These are phyloP conservation scores for Pleomassaria siparia DNA, from an alignment of 2,329 filamentous ascomycete species.

Conservation along the genomic window DNA sequence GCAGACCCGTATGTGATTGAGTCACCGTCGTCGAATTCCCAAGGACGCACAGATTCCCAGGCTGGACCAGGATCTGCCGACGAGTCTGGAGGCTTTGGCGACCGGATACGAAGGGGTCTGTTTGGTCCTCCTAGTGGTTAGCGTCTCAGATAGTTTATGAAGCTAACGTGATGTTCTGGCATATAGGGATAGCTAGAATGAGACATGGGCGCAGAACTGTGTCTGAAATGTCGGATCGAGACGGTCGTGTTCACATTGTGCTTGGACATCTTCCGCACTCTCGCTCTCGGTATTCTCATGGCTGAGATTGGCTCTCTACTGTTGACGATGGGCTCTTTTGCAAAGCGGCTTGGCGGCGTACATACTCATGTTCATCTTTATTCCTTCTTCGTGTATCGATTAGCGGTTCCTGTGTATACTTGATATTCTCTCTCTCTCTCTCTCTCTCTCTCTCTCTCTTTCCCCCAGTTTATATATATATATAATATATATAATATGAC, in stretches of 20 bases:
- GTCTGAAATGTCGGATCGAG: not conserved
- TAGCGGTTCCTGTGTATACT: not conserved
- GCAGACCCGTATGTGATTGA: conserved; percentile 23
- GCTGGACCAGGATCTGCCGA: conserved; percentile 3
- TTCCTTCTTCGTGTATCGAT: not conserved
- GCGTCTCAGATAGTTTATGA: not conserved
- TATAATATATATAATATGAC: no score
- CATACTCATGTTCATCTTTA: not conserved
- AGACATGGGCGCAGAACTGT: not conserved
- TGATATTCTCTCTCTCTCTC: not conserved
- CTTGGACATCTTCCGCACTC: not conserved
- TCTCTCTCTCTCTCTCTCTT: no score
- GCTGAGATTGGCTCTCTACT: not conserved
- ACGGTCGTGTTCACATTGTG: not conserved
- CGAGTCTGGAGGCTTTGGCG: conserved; percentile 21
- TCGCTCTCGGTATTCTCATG: not conserved
- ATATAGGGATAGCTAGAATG: conserved; percentile 4
- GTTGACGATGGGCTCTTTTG: not conserved
- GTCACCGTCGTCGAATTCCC: conserved; percentile 1
- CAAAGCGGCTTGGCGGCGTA: not conserved
- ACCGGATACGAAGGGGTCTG: conserved; percentile 37
- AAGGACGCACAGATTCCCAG: not conserved
- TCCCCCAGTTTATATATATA: no score
- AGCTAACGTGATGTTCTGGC: conserved; percentile 9
- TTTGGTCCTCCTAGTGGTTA: conserved; percentile 24